Conservation (phyloP, 129 eudicot genomes). For the Centrapalus pauciflorus region DNA sequence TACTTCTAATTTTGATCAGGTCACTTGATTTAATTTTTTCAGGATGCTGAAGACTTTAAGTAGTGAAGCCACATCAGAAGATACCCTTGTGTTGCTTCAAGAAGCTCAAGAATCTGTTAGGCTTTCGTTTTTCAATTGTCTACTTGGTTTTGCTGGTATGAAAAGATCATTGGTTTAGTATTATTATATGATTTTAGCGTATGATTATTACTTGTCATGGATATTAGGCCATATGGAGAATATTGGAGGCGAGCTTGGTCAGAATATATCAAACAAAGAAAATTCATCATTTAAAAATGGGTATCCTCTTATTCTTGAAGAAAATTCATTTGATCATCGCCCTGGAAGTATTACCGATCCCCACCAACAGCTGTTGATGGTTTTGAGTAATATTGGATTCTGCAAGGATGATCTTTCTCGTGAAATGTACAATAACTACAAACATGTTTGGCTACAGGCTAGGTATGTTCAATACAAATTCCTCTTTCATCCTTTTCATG, state of each 20-base stretch:
- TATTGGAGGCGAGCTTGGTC: constrained; percentile 61
- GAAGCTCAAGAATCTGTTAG: constrained; percentile 87
- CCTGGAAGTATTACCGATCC: constrained; percentile 64
- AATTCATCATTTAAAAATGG: constrained; percentile 49
- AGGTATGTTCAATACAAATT: constrained; percentile 32
- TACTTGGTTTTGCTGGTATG: constrained; percentile 79
- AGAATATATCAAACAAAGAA: constrained; percentile 36
- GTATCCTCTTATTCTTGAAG: constrained; percentile 34
- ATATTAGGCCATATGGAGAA: constrained; percentile 65
- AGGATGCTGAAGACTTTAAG: constrained; percentile 74
- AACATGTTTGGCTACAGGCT: constrained; percentile 57
- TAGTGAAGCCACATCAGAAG: constrained; percentile 66
- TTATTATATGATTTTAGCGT: background rate
- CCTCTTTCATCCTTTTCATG: background rate
- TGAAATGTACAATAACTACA: constrained; percentile 72
- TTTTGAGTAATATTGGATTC: constrained; percentile 87
- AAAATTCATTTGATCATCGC: constrained; percentile 43
- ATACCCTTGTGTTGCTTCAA: constrained; percentile 62
- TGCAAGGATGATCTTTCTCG: constrained; percentile 84
- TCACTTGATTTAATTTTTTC: constrained; percentile 16
- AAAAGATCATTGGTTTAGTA: background rate
- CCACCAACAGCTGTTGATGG: constrained; percentile 81
- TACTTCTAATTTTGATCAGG: background rate
- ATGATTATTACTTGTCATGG: background rate
- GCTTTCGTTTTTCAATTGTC: constrained; percentile 72